Percentiles rank a stretch among this genome's conserved stretches.
Conservation (phyloP, 108 stramenopile species). For the Schizochytrium sp. region DNA sequence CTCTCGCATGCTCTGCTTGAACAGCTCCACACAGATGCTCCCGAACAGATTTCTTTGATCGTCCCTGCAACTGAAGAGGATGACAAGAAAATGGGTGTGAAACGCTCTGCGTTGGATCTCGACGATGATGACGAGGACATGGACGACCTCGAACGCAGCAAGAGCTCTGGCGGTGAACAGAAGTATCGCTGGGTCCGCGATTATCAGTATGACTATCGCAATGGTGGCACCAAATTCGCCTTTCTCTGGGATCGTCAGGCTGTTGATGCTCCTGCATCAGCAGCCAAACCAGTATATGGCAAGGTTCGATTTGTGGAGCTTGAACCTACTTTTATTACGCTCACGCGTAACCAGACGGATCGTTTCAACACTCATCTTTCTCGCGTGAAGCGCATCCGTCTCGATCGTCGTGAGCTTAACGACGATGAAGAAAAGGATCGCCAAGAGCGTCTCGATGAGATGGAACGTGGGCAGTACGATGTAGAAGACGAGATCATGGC, state of each 20-base stretch:
- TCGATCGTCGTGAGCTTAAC: constrained; percentile 6
- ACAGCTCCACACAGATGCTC: constrained; percentile 33
- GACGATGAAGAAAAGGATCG: not conserved
- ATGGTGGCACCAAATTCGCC: not conserved
- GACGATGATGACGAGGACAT: not conserved
- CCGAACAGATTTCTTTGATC: constrained; percentile 29
- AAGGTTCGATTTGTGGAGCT: constrained; percentile 51
- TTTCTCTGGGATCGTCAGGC: constrained; percentile 48
- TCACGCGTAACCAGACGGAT: constrained; percentile 24
- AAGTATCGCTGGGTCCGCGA: constrained; percentile 42
- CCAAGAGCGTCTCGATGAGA: constrained; percentile 11
- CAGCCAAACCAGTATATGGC: constrained; percentile 32
- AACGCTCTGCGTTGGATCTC: not conserved
- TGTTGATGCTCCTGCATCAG: not conserved
- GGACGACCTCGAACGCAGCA: constrained; percentile 32
- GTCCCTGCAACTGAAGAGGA: constrained; percentile 12
- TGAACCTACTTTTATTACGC: not conserved
- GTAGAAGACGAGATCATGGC: constrained; percentile 7
- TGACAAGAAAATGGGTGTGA: not conserved
- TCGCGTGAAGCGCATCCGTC: not conserved
- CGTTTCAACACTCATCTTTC: constrained; percentile 26
- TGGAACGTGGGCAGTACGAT: constrained; percentile 42
- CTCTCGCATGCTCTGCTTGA: constrained; percentile 12
- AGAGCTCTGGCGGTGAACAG: not conserved
- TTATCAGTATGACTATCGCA: constrained; percentile 33